Evolutionary conservation across 2,329 filamentous ascomycete species (phyloP).

Genomic region (Alternaria tenuissima): DNA sequence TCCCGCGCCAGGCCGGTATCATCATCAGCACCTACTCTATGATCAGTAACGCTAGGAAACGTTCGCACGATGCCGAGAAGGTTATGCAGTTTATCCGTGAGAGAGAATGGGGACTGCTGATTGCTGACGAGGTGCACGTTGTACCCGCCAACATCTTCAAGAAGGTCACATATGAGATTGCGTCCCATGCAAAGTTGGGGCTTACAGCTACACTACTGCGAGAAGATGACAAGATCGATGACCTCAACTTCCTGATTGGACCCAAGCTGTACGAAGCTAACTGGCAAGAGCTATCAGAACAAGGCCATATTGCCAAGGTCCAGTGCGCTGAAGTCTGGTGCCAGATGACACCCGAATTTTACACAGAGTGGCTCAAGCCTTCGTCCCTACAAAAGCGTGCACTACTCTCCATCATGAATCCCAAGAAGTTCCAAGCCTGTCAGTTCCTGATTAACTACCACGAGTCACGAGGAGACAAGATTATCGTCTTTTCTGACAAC

Average conservation of each 20-base stretch:
- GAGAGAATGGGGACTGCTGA: conserved; percentile 96
- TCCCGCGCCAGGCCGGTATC: conserved; percentile 89
- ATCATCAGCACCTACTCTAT: conserved; percentile 98
- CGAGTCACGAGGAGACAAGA: conserved; percentile 92
- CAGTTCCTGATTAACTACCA: conserved; percentile 99
- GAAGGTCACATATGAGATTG: conserved; percentile 90
- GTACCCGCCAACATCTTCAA: conserved; percentile 97
- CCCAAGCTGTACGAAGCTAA: conserved; percentile 98
- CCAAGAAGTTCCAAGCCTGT: conserved; percentile 93
- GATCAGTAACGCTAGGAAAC: conserved; percentile 89
- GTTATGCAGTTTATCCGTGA: conserved; percentile 94
- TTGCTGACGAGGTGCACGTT: conserved; percentile 97
- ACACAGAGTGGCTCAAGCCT: conserved; percentile 84
- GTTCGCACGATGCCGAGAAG: conserved; percentile 92
- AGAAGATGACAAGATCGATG: conserved; percentile 98
- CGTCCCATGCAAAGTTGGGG: conserved; percentile 93
- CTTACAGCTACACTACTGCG: conserved; percentile 91
- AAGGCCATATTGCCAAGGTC: conserved; percentile 95
- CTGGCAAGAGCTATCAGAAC: conserved; percentile 98
- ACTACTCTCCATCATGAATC: conserved; percentile 95
- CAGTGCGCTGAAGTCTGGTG: conserved; percentile 99
- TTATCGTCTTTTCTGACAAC: conserved; percentile 98
- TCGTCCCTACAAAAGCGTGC: conserved; percentile 70
- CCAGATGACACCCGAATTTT: conserved; percentile 98
- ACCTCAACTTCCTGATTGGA: conserved; percentile 96